Conservation (phyloP, 2,329 filamentous ascomycete genomes). For the Sarocladium strictum region DNA sequence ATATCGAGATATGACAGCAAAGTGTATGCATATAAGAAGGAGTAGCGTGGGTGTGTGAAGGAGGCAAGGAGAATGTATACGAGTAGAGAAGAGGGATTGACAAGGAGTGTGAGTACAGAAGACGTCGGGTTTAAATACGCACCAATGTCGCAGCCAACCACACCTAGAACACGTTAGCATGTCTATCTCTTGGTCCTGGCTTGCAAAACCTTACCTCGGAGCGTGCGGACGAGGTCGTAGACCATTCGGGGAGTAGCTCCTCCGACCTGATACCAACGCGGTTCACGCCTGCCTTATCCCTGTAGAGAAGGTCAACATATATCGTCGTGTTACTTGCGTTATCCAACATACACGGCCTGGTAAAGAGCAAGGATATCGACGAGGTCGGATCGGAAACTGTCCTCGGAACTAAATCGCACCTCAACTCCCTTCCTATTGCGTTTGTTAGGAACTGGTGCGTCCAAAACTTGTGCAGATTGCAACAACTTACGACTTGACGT, state of each 20-base stretch:
- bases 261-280: slow-evolving; percentile 54
- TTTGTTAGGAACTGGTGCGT: too few species aligned
- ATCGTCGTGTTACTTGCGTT: too few species aligned
- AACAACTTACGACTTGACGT: slow-evolving; percentile 70
- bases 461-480: too few species aligned
- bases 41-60: not conserved
- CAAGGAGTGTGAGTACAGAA: not conserved
- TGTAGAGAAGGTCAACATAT: too few species aligned
- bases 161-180: not conserved
- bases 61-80: not conserved
- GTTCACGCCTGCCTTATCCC: slow-evolving; percentile 77
- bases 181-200: not conserved
- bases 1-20: not conserved
- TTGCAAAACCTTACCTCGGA: slow-evolving; percentile 26
- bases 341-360: slow-evolving; percentile 55
- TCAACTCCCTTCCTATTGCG: slow-evolving; percentile 19
- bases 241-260: slow-evolving; percentile 74
- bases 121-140: not conserved
- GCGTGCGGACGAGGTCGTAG: slow-evolving; percentile 79
- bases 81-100: not conserved
- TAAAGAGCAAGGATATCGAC: slow-evolving; percentile 80
- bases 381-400: slow-evolving; percentile 78
- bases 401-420: slow-evolving; percentile 58
- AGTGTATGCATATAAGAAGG: not conserved
- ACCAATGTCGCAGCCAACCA: slow-evolving; percentile 43